These are phyloP conservation scores for Psilocybe cubensis DNA, from an alignment of 768 basidiomycete genomes.

Conservation along the genomic window DNA sequence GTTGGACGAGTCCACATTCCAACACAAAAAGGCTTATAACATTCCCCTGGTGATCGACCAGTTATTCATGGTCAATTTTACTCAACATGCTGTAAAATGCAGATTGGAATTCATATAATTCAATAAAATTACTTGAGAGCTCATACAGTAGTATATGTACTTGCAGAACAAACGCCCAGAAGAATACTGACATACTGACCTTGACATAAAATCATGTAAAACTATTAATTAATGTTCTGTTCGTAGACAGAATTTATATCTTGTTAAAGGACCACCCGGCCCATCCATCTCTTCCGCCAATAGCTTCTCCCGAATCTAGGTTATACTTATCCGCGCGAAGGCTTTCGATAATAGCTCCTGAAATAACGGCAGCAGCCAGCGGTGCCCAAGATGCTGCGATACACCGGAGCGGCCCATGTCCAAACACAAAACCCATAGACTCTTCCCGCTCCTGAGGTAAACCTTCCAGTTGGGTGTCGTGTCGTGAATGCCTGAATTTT, in stretches of 20 bases:
- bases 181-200: no score
- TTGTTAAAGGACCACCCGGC: conserved; percentile 40
- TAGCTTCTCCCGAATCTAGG: conserved; percentile 28
- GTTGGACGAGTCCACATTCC: no score
- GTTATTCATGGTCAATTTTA: no score
- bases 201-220: no score
- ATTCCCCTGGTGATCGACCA: no score
- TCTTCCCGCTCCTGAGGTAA: conserved; percentile 18
- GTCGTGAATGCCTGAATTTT: conserved; percentile 49
- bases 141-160: no score
- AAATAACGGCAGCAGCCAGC: conserved; percentile 51
- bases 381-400: conserved; percentile 54
- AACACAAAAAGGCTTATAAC: no score
- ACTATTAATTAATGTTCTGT: no score
- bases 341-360: conserved; percentile 42
- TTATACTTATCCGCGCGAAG: conserved; percentile 30
- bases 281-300: conserved; percentile 49
- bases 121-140: no score
- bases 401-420: conserved; percentile 49
- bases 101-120: no score
- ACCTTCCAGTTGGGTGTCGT: conserved; percentile 19
- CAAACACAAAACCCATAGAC: conserved; percentile 46
- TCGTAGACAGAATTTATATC: neutral
- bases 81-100: no score
- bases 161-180: no score